These are phyloP conservation scores for Hanseniaspora occidentalis DNA, from an alignment of 805 yeast genomes.

Conservation along the genomic window DNA sequence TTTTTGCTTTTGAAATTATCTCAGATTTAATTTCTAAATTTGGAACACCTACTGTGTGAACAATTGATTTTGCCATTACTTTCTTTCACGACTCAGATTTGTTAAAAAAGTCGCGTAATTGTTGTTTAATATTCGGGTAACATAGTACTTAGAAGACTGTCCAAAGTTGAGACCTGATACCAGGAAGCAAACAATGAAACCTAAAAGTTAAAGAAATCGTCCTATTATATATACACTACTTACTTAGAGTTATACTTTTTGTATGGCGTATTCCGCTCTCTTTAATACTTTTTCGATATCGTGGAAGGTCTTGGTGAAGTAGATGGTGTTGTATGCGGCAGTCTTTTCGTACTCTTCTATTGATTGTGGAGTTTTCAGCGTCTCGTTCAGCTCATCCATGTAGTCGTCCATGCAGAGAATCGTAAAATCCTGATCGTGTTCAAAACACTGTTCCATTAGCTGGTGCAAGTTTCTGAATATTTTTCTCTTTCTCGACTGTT, in stretches of 20 bases:
- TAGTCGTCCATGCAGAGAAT: constrained; percentile 15
- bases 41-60: no score
- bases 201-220: no score
- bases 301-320: neutral
- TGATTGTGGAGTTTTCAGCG: neutral
- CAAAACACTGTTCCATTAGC: constrained; percentile 8
- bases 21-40: no score
- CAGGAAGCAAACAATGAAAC: no score
- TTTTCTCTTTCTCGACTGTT: constrained; percentile 10
- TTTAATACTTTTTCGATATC: neutral
- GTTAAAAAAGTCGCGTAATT: no score
- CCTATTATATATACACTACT: no score
- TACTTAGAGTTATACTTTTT: neutral
- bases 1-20: no score
- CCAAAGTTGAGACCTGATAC: no score
- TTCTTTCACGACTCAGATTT: no score
- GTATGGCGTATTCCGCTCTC: neutral
- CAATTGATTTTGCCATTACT: no score
- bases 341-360: neutral
- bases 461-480: constrained; percentile 9
- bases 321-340: neutral
- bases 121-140: no score
- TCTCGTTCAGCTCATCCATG: neutral
- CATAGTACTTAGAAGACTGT: no score
- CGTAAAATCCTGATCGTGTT: constrained; percentile 13